These are phyloP conservation scores for Amauroascus niger DNA, from an alignment of 2,329 filamentous ascomycete genomes.

Conservation along the genomic window DNA sequence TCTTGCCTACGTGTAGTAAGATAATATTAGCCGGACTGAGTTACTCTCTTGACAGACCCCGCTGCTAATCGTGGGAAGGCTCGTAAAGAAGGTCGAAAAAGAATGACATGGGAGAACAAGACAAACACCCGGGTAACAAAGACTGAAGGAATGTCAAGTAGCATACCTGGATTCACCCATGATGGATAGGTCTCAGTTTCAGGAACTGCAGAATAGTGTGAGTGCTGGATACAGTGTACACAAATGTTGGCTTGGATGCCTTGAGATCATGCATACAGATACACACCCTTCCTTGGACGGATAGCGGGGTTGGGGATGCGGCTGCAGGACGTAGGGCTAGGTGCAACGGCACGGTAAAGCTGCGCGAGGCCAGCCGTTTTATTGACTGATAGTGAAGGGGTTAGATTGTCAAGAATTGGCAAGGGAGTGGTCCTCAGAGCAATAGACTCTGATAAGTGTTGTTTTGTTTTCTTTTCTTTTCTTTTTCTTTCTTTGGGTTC, in stretches of 20 bases:
- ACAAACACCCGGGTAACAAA: not conserved
- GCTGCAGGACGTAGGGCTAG: not conserved
- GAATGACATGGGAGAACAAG: not conserved
- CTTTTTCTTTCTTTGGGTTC: too few species aligned
- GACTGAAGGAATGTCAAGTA: not conserved
- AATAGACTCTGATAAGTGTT: not conserved
- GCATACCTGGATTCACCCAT: constrained; percentile 58
- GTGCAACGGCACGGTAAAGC: not conserved
- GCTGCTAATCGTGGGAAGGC: constrained; percentile 8
- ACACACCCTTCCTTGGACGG: not conserved
- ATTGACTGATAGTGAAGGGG: not conserved
- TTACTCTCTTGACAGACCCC: not conserved
- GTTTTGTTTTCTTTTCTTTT: constrained; percentile 7
- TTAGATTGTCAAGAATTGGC: not conserved
- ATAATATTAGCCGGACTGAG: not conserved
- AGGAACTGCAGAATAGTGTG: not conserved
- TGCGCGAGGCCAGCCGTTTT: not conserved
- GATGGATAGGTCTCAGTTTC: constrained; percentile 28
- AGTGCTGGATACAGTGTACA: not conserved
- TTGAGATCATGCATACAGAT: not conserved
- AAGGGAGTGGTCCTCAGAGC: not conserved
- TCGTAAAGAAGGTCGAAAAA: constrained; percentile 16
- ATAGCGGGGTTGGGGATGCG: constrained; percentile 4
- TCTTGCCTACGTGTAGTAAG: constrained; percentile 64
- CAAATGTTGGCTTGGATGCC: not conserved